These are phyloP conservation scores for Lachnellula arida DNA, from an alignment of 2,329 filamentous ascomycete species.

Conservation along the genomic window DNA sequence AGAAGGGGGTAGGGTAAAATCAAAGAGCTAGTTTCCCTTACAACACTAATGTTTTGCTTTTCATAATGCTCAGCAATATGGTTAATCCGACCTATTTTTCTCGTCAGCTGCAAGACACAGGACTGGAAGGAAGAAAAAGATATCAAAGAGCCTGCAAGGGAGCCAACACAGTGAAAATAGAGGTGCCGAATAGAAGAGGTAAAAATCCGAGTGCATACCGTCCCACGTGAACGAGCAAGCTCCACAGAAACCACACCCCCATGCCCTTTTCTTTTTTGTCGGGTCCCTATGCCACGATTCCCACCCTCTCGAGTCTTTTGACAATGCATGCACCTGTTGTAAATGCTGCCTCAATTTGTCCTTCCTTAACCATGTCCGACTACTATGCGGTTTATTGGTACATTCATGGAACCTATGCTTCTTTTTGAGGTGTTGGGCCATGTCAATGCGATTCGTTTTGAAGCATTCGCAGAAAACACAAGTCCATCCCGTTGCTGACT, in stretches of 20 bases:
- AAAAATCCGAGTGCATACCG: slow-evolving; percentile 13
- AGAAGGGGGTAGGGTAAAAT: too few relatives aligned
- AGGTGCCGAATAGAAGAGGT: not conserved
- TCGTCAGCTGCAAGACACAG: not conserved
- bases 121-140: not conserved
- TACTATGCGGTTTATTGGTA: slow-evolving; percentile 3
- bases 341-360: slow-evolving; percentile 25
- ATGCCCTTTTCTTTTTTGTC: slow-evolving; percentile 17
- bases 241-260: slow-evolving; percentile 25
- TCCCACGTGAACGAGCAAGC: slow-evolving; percentile 19
- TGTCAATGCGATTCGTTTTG: slow-evolving; percentile 8
- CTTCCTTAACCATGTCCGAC: slow-evolving; percentile 16
- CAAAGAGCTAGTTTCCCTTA: too few relatives aligned
- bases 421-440: slow-evolving; percentile 12
- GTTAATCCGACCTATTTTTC: slow-evolving; percentile 13
- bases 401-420: slow-evolving; percentile 19
- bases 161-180: not conserved
- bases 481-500: slow-evolving; percentile 6
- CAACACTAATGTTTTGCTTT: slow-evolving; percentile 8
- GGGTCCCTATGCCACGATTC: slow-evolving; percentile 17
- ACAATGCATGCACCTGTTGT: slow-evolving; percentile 16
- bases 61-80: slow-evolving; percentile 26
- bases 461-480: slow-evolving; percentile 17
- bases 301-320: slow-evolving; percentile 11
- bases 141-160: not conserved